Conservation (phyloP, 441 rosid species). For the Lepidium campestre region DNA sequence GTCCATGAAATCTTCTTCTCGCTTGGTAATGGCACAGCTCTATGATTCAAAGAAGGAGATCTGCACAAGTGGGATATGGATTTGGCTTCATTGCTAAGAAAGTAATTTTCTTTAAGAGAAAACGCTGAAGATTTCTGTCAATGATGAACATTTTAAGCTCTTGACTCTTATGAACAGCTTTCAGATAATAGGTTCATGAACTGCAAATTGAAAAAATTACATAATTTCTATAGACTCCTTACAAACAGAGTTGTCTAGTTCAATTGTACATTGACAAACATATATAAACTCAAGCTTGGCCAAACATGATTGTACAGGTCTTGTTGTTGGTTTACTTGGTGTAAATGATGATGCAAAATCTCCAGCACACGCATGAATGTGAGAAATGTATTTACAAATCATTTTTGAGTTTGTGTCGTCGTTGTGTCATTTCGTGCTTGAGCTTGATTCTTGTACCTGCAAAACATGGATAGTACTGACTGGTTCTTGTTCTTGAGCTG, state of each 20-base stretch:
- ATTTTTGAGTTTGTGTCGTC: not conserved
- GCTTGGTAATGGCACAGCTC: no score
- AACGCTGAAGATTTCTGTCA: no score
- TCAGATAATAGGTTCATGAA: no score
- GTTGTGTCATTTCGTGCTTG: not conserved
- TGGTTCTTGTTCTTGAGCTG: conserved; percentile 17
- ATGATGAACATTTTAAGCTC: no score
- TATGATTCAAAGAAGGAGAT: no score
- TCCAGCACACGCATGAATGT: not conserved
- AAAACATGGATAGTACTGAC: conserved; percentile 47
- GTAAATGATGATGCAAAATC: not conserved
- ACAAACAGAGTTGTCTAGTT: conserved; percentile 7
- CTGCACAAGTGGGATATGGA: no score
- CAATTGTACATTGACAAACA: not conserved
- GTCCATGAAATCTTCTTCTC: no score
- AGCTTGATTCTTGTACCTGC: conserved; percentile 41
- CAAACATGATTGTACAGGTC: not conserved
- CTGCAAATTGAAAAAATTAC: not conserved
- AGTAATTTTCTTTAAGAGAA: no score
- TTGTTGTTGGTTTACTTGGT: not conserved
- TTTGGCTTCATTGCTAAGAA: no score
- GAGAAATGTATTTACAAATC: not conserved
- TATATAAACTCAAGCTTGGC: not conserved
- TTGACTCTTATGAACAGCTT: no score
- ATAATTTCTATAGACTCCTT: not conserved